Conservation (phyloP, 1,284 basidiomycete genomes). For the Cryptococcus floricola region DNA sequence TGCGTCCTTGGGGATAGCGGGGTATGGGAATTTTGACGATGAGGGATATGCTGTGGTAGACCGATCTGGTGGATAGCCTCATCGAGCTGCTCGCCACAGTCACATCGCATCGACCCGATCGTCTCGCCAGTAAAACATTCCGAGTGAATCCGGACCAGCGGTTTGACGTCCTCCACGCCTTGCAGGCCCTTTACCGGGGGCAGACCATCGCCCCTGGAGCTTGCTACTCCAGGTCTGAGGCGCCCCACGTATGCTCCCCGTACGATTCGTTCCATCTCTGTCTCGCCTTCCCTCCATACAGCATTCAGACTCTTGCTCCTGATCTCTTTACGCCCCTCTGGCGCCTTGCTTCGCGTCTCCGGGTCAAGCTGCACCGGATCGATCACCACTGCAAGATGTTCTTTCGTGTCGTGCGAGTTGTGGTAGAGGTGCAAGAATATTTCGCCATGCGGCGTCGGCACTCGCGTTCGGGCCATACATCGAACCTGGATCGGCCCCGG, state of each 20-base stretch:
- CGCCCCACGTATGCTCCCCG: constrained; percentile 91
- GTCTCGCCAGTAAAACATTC: constrained; percentile 99
- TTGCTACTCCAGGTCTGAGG: constrained; percentile 50
- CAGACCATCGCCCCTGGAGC: not conserved
- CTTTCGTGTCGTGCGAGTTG: constrained; percentile 78
- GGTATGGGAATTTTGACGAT: constrained; percentile 41
- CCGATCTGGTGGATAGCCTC: constrained; percentile 92
- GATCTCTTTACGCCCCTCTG: constrained; percentile 54
- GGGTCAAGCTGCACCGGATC: constrained; percentile 72
- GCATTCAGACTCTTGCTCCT: constrained; percentile 79
- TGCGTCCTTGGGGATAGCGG: constrained; percentile 1
- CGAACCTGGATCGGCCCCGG: constrained; percentile 29
- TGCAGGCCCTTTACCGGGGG: not conserved
- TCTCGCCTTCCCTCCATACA: constrained; percentile 80
- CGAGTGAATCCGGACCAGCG: constrained; percentile 92
- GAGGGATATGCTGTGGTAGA: constrained; percentile 54
- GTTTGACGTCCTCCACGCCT: constrained; percentile 51
- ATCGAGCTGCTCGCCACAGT: constrained; percentile 97
- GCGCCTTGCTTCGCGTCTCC: constrained; percentile 46
- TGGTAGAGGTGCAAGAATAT: constrained; percentile 89
- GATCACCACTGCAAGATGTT: constrained; percentile 95
- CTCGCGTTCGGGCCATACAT: constrained; percentile 94
- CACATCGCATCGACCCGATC: constrained; percentile 95
- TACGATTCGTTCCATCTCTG: constrained; percentile 87
- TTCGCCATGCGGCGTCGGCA: constrained; percentile 93